phyloP scores from a whole-genome alignment of 148 eudicot genomes.

The Selenicereus undatus region DNA sequence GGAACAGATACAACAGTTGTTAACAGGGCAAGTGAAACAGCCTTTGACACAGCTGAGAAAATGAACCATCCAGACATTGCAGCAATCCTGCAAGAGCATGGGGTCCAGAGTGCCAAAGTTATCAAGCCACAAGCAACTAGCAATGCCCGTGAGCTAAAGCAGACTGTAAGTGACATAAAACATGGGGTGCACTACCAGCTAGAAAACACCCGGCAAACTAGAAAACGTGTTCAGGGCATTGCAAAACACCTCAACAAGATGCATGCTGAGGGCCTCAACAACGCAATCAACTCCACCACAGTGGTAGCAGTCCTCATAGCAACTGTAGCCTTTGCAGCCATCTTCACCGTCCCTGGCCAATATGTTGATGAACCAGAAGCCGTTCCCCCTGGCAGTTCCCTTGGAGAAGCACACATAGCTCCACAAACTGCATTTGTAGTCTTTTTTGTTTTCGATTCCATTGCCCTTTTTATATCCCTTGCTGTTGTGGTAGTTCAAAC shows the following conservation, averaged over 20 bases:
- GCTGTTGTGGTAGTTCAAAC: conserved; percentile 87
- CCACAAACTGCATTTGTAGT: conserved; percentile 45
- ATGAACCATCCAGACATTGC: conserved; percentile 38
- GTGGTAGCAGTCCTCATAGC: conserved; percentile 82
- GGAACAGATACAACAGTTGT: conserved; percentile 50
- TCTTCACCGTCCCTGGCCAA: conserved; percentile 71
- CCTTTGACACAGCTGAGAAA: conserved; percentile 73
- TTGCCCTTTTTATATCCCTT: conserved; percentile 77
- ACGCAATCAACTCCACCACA: conserved; percentile 75
- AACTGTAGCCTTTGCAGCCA: conserved; percentile 82
- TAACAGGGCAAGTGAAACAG: conserved; percentile 71
- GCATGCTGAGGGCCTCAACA: conserved; percentile 78
- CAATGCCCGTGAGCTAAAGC: conserved; percentile 65
- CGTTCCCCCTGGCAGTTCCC: conserved; percentile 49
- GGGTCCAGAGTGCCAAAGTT: conserved; percentile 47
- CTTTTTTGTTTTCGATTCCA: conserved; percentile 62
- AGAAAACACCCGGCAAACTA: conserved; percentile 67
- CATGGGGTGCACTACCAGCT: conserved; percentile 79
- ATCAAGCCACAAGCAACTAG: conserved; percentile 49
- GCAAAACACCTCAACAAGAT: conserved; percentile 70
- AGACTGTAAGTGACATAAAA: conserved; percentile 80
- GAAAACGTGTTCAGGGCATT: conserved; percentile 64
- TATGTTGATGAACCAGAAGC: conserved; percentile 49
- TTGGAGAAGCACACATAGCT: conserved; percentile 75
- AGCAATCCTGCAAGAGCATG: conserved; percentile 48